Conservation (phyloP, 768 basidiomycete genomes). For the Nevesoporus exiguus region DNA sequence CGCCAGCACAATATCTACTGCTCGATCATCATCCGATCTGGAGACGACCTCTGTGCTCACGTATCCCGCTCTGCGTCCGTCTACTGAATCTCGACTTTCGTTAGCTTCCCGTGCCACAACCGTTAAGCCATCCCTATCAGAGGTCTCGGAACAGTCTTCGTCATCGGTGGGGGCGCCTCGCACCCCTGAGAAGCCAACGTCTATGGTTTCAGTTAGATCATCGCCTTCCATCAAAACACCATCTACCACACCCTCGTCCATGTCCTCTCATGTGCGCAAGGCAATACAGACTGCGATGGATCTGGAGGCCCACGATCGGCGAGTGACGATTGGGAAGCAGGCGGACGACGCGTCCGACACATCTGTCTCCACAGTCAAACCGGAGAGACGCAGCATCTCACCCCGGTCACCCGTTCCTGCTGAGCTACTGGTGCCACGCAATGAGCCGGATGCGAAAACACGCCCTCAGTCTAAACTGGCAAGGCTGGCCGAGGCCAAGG, state of each 20-base stretch:
- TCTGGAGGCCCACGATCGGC: slow-evolving; percentile 51
- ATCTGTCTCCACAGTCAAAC: slow-evolving; percentile 24
- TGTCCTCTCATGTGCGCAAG: slow-evolving; percentile 57
- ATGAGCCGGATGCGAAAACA: slow-evolving; percentile 20
- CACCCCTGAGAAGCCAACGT: slow-evolving; percentile 13
- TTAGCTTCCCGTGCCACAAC: slow-evolving; percentile 26
- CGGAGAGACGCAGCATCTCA: slow-evolving; percentile 16
- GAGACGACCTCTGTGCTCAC: slow-evolving; percentile 65
- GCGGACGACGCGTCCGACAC: slow-evolving; percentile 15
- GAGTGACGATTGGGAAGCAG: slow-evolving; percentile 7
- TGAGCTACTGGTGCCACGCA: slow-evolving; percentile 9
- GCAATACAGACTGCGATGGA: slow-evolving; percentile 69
- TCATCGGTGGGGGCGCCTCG: slow-evolving; percentile 23
- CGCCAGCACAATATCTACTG: slow-evolving; percentile 48
- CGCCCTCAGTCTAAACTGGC: slow-evolving; percentile 70
- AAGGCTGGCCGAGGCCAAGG: slow-evolving; percentile 64
- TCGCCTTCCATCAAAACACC: slow-evolving; percentile 23
- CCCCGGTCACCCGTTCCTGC: slow-evolving; percentile 21
- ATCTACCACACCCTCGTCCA: slow-evolving; percentile 42
- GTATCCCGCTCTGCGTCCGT: slow-evolving; percentile 68
- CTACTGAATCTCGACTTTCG: slow-evolving; percentile 48
- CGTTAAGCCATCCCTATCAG: slow-evolving; percentile 9
- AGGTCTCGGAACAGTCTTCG: slow-evolving; percentile 19
- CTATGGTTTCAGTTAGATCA: slow-evolving; percentile 25
- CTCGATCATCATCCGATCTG: slow-evolving; percentile 53